A percentile compares a stretch with the other conserved stretches of the same genome.
Evolutionary conservation across 306 rosid species (phyloP).

Genomic region (Heteromeles arbutifolia): DNA sequence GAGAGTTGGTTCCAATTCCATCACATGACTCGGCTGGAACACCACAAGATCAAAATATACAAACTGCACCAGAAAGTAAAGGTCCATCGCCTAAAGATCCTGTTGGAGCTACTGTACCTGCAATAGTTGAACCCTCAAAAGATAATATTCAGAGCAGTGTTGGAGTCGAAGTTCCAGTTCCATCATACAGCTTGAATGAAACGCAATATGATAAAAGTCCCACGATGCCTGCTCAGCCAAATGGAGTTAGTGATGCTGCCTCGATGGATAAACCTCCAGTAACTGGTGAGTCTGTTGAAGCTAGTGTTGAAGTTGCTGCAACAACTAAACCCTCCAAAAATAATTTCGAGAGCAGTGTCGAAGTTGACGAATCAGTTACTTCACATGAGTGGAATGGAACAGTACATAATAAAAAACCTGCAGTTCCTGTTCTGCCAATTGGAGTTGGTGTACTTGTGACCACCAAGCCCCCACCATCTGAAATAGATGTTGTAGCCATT

Average conservation of each 20-base stretch:
- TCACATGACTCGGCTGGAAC: neutral
- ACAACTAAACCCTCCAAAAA: neutral
- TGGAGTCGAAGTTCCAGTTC: neutral
- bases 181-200: constrained; percentile 7
- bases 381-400: constrained; percentile 4
- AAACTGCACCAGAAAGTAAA: constrained; percentile 4
- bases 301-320: neutral
- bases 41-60: neutral
- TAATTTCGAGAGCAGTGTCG: neutral
- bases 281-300: neutral
- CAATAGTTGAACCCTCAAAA: neutral
- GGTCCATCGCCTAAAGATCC: neutral
- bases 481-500: neutral
- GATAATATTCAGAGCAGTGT: neutral
- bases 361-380: constrained; percentile 8
- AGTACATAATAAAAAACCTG: constrained; percentile 5
- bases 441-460: constrained; percentile 10
- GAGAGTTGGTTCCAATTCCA: neutral
- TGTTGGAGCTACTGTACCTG: constrained; percentile 4
- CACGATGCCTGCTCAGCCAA: neutral
- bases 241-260: neutral
- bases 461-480: neutral
- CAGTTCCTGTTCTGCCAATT: constrained; percentile 9
- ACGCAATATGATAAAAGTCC: neutral
- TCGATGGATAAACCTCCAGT: constrained; percentile 9